Evolutionary conservation across 805 yeast species (phyloP).

Genomic region (Kluyveromyces aestuarii): DNA sequence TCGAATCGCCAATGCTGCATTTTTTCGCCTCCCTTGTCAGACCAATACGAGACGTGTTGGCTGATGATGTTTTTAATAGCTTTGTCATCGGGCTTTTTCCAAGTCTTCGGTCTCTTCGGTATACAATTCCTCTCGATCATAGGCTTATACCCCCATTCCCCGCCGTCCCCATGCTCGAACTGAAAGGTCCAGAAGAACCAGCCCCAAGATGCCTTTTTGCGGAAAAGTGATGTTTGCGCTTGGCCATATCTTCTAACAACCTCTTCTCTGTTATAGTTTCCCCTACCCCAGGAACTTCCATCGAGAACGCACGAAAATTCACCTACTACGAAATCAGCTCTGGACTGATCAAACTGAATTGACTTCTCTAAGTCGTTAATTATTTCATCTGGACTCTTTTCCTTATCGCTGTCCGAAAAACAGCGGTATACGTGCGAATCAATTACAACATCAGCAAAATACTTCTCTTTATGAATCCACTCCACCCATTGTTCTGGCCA

Average conservation of each 20-base stretch:
- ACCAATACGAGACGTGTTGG: slow-evolving; percentile 64
- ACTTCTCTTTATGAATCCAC: slow-evolving; percentile 39
- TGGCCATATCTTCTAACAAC: slow-evolving; percentile 56
- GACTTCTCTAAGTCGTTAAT: slow-evolving; percentile 45
- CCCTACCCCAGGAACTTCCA: slow-evolving; percentile 59
- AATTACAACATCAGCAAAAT: slow-evolving; percentile 53
- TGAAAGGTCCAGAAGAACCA: slow-evolving; percentile 86
- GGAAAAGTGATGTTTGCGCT: slow-evolving; percentile 40
- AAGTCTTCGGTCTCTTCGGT: slow-evolving; percentile 25
- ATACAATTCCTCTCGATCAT: slow-evolving; percentile 59
- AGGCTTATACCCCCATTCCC: slow-evolving; percentile 90
- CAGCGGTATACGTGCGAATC: slow-evolving; percentile 87
- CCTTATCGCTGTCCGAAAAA: slow-evolving; percentile 65
- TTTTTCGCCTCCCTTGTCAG: slow-evolving; percentile 42
- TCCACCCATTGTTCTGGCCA: slow-evolving; percentile 71
- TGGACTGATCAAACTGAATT: slow-evolving; percentile 36
- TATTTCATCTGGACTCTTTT: slow-evolving; percentile 55
- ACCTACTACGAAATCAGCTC: slow-evolving; percentile 71
- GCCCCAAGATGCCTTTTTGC: slow-evolving; percentile 54
- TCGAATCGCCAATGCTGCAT: slow-evolving; percentile 76
- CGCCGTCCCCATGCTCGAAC: slow-evolving; percentile 83
- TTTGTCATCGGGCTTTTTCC: slow-evolving; percentile 23
- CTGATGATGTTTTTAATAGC: slow-evolving; percentile 21
- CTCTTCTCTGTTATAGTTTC: slow-evolving; percentile 39
- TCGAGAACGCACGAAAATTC: slow-evolving; percentile 88